Conservation (phyloP, 2,329 filamentous ascomycete genomes). For the Clarireedia paspali region DNA sequence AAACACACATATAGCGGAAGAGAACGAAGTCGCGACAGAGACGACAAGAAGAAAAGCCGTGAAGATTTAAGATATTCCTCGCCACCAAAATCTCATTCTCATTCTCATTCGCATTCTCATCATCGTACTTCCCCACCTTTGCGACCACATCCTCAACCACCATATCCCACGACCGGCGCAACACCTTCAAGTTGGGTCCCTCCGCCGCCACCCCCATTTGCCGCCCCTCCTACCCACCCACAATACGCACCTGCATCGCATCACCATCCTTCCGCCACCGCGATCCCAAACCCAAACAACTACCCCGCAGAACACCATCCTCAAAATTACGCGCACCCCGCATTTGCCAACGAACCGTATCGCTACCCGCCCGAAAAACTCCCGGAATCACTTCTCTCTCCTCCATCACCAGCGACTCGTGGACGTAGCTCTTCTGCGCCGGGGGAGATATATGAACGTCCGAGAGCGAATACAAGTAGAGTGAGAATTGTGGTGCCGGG, state of each 20-base stretch:
- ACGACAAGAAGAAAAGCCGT: constrained; percentile 4
- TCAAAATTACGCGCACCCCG: background rate
- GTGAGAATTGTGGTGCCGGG: constrained; percentile 9
- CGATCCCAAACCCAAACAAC: background rate
- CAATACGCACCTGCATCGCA: constrained; percentile 1
- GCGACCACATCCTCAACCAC: background rate
- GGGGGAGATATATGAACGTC: background rate
- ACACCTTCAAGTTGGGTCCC: background rate
- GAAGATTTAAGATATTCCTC: constrained; percentile 4
- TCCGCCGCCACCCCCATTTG: constrained; percentile 1
- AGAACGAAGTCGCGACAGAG: background rate
- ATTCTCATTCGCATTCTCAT: background rate
- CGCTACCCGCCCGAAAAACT: constrained; percentile 6
- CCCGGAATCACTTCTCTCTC: background rate
- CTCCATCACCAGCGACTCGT: background rate
- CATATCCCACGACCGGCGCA: background rate
- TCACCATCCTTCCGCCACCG: background rate
- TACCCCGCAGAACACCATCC: background rate
- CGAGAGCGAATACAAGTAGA: constrained; percentile 1
- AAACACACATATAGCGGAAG: background rate
- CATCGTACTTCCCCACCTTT: background rate
- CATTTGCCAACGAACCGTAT: constrained; percentile 5
- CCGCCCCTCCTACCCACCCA: background rate
- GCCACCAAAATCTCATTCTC: background rate
- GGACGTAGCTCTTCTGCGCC: constrained; percentile 5